Evolutionary conservation across 352 stramenopile species (phyloP).

Genomic region (Thalassiosira hispida): DNA sequence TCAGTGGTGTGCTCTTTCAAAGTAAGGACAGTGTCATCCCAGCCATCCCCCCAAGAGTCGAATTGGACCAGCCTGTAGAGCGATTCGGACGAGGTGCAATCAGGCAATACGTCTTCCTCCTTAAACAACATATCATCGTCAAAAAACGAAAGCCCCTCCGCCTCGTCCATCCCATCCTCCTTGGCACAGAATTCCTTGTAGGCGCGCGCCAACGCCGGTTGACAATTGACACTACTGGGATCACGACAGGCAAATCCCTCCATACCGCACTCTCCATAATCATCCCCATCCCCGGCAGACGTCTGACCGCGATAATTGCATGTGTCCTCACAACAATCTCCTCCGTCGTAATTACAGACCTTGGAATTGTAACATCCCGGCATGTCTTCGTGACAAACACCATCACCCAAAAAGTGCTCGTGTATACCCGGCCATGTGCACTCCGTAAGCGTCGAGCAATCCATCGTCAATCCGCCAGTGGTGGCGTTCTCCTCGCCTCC

Average conservation of each 20-base stretch:
- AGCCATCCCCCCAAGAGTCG: conserved; percentile 85
- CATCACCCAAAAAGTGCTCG: conserved; percentile 74
- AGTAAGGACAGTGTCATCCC: conserved; percentile 69
- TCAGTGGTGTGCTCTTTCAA: conserved; percentile 48
- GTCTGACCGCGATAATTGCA: conserved; percentile 40
- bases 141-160: conserved; percentile 39
- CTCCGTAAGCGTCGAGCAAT: conserved; percentile 72
- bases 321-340: conserved; percentile 85
- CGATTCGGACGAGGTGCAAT: conserved; percentile 39
- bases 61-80: conserved; percentile 76
- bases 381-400: conserved; percentile 78
- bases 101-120: conserved; percentile 27
- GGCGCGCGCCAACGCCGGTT: conserved; percentile 48
- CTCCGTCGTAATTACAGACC: conserved; percentile 81
- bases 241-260: conserved; percentile 81
- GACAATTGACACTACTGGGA: conserved; percentile 63
- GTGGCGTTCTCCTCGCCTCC: neutral
- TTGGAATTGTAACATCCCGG: conserved; percentile 81
- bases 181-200: conserved; percentile 37
- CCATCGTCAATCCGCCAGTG: conserved; percentile 29
- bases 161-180: conserved; percentile 1
- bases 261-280: conserved; percentile 66
- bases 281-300: neutral
- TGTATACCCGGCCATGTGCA: conserved; percentile 81
- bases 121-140: conserved; percentile 33